Evolutionary conservation across 2,329 filamentous ascomycete species (phyloP).

Genomic region (Bipolaris victoriae): DNA sequence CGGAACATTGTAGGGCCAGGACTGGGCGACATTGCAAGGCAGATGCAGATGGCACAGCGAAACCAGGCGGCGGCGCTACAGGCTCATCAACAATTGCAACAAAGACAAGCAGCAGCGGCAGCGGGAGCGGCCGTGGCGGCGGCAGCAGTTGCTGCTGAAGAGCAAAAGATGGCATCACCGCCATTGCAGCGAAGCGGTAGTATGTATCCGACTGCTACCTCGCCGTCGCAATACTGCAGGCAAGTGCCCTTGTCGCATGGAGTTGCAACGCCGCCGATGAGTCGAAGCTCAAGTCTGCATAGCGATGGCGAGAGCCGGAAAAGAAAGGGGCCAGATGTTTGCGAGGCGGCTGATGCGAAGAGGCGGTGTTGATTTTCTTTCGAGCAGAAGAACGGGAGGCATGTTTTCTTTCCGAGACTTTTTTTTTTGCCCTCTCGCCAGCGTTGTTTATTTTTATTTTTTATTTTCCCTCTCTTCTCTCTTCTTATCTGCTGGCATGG

Average conservation of each 20-base stretch:
- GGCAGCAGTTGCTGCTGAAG: neutral
- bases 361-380: slow-evolving; percentile 23
- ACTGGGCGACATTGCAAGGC: slow-evolving; percentile 41
- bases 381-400: neutral
- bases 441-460: neutral
- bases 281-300: slow-evolving; percentile 33
- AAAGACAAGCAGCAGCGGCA: slow-evolving; percentile 1
- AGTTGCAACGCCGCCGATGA: slow-evolving; percentile 37
- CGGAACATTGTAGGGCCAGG: slow-evolving; percentile 45
- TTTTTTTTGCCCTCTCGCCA: neutral
- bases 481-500: neutral
- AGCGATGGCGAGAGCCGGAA: slow-evolving; percentile 30
- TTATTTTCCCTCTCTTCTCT: neutral
- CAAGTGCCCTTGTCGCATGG: neutral
- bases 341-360: slow-evolving; percentile 22
- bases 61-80: slow-evolving; percentile 28
- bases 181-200: slow-evolving; percentile 3
- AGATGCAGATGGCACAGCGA: slow-evolving; percentile 41
- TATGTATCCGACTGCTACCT: neutral
- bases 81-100: slow-evolving; percentile 18
- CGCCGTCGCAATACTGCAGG: neutral
- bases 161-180: slow-evolving; percentile 10
- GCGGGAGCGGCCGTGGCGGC: neutral
- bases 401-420: neutral
- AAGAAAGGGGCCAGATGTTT: slow-evolving; percentile 33